Conservation (phyloP, 805 yeast genomes). For the Wickerhamomyces ciferrii region DNA sequence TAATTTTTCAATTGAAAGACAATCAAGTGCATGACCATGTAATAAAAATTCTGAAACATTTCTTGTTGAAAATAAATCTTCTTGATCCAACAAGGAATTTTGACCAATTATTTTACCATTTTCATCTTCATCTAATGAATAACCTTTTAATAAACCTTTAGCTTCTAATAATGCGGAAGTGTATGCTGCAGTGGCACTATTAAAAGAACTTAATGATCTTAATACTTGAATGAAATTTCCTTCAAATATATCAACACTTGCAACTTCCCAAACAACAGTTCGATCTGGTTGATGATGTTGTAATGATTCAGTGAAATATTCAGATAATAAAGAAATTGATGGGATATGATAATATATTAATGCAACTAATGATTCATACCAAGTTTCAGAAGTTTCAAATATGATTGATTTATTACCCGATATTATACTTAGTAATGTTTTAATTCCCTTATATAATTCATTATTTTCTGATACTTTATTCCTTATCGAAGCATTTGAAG, state of each 20-base stretch:
- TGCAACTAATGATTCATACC: constrained; percentile 66
- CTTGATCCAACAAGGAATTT: constrained; percentile 10
- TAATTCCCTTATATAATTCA: constrained; percentile 22
- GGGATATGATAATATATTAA: constrained; percentile 60
- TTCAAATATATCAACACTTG: constrained; percentile 51
- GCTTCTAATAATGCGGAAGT: constrained; percentile 58
- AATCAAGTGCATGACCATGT: constrained; percentile 48
- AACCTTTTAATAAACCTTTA: constrained; percentile 48
- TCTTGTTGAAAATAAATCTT: constrained; percentile 26
- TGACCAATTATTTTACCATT: constrained; percentile 3
- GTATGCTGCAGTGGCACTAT: constrained; percentile 59
- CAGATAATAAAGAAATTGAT: constrained; percentile 33
- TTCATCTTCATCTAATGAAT: constrained; percentile 23
- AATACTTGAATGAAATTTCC: constrained; percentile 54
- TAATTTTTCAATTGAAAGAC: constrained; percentile 44
- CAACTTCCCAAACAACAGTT: constrained; percentile 44
- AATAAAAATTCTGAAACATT: constrained; percentile 52
- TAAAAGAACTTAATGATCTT: constrained; percentile 53
- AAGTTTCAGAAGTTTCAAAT: constrained; percentile 42
- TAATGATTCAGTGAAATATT: constrained; percentile 34
- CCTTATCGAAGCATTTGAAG: constrained; percentile 17
- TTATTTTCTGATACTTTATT: constrained; percentile 11
- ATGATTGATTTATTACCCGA: constrained; percentile 41
- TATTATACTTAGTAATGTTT: constrained; percentile 26
- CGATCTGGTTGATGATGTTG: constrained; percentile 29